Percentiles rank a stretch among this genome's conserved stretches.
Evolutionary conservation across 805 yeast genomes (phyloP).

Genomic region (Saccharomycopsis lassenensis): DNA sequence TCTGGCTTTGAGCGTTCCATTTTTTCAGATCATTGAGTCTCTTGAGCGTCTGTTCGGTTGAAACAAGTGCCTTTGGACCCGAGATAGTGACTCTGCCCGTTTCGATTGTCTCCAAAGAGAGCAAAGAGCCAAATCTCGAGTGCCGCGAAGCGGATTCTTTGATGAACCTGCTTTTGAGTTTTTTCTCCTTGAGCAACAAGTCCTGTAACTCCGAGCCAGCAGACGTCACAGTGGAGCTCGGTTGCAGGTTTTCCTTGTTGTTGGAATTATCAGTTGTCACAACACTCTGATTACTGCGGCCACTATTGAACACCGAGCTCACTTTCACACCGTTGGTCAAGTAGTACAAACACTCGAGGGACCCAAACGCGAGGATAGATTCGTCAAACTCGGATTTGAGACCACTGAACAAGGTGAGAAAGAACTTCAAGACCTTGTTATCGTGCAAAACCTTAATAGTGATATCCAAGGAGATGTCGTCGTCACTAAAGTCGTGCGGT

Average conservation of each 20-base stretch:
- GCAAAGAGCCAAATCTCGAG: constrained; percentile 80
- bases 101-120: constrained; percentile 58
- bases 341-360: constrained; percentile 61
- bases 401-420: constrained; percentile 61
- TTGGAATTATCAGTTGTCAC: neutral
- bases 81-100: constrained; percentile 52
- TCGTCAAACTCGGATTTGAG: constrained; percentile 55
- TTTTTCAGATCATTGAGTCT: constrained; percentile 58
- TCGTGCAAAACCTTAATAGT: constrained; percentile 48
- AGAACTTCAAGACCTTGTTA: constrained; percentile 62
- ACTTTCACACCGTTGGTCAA: constrained; percentile 47
- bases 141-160: constrained; percentile 61
- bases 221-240: constrained; percentile 5
- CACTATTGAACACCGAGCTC: constrained; percentile 20
- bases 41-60: constrained; percentile 42
- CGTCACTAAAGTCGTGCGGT: constrained; percentile 46
- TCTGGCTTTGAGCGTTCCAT: constrained; percentile 38
- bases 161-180: constrained; percentile 36
- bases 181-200: constrained; percentile 50
- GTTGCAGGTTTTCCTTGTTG: neutral
- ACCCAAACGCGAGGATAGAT: constrained; percentile 45
- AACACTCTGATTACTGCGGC: neutral
- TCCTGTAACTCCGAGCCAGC: constrained; percentile 35
- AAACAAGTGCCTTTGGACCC: constrained; percentile 55
- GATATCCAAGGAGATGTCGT: constrained; percentile 56